Percentiles rank a stretch among this genome's conserved stretches.
Evolutionary conservation across 179 eudicot genomes (phyloP).

Genomic region (Gypsophila paniculata): DNA sequence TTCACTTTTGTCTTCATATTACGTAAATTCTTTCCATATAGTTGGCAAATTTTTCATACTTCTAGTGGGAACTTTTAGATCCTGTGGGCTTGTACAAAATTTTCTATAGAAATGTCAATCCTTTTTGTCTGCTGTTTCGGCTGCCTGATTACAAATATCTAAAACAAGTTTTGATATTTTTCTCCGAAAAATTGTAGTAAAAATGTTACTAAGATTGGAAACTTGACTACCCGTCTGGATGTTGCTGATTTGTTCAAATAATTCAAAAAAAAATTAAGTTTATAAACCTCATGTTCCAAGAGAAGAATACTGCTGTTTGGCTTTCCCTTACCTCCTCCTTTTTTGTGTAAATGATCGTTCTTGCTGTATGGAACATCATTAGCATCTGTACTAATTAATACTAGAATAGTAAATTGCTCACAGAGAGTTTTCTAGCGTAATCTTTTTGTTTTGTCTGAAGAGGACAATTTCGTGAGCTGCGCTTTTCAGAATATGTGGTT

Average conservation of each 20-base stretch:
- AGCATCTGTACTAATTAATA: background rate
- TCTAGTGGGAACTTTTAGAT: no score
- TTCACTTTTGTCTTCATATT: background rate
- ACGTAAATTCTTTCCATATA: background rate
- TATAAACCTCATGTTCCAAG: background rate
- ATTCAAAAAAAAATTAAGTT: background rate
- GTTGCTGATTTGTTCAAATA: slow-evolving; percentile 2
- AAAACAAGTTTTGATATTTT: background rate
- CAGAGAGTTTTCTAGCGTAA: background rate
- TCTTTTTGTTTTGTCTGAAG: background rate
- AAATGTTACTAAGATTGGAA: background rate
- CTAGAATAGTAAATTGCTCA: background rate
- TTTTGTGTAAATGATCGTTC: background rate
- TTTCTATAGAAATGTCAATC: background rate
- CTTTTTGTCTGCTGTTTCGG: background rate
- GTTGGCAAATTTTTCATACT: background rate
- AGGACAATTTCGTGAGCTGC: background rate
- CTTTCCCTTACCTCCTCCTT: background rate
- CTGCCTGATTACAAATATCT: background rate
- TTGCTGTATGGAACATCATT: background rate
- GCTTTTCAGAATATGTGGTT: background rate
- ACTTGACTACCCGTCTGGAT: background rate
- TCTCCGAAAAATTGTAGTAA: no score
- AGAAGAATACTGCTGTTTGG: slow-evolving; percentile 2
- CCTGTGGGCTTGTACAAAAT: no score